phyloP scores from a whole-genome alignment of 768 basidiomycete species.

The Rhodotorula paludigena region DNA sequence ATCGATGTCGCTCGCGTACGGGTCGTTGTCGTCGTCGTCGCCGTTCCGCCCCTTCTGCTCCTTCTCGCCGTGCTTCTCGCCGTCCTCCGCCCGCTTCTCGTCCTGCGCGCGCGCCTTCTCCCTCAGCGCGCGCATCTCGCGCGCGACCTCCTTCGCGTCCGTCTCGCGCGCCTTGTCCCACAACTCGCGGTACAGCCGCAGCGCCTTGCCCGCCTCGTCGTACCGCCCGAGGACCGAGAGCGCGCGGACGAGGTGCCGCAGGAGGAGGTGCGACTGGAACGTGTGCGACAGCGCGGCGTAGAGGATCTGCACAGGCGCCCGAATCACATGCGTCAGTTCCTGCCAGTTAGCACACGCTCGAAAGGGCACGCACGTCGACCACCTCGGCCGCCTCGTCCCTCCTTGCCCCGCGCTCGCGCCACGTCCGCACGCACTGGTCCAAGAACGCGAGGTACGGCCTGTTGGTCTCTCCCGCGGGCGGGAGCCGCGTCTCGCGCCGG shows the following conservation, averaged over 20 bases:
- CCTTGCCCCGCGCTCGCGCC: slow-evolving; percentile 4
- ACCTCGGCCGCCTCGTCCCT: neutral
- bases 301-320: slow-evolving; percentile 56
- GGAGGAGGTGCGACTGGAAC: slow-evolving; percentile 80
- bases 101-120: slow-evolving; percentile 40
- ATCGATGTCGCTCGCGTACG: slow-evolving; percentile 45
- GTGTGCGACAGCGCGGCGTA: slow-evolving; percentile 94
- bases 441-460: slow-evolving; percentile 24
- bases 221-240: slow-evolving; percentile 57
- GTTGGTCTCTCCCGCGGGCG: slow-evolving; percentile 37
- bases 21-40: neutral
- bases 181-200: slow-evolving; percentile 75
- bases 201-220: slow-evolving; percentile 64
- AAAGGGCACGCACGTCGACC: slow-evolving; percentile 26
- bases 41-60: neutral
- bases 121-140: slow-evolving; percentile 44
- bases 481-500: slow-evolving; percentile 11
- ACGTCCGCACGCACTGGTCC: slow-evolving; percentile 29
- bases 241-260: slow-evolving; percentile 76
- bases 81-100: slow-evolving; percentile 29
- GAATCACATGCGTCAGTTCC: too few species aligned
- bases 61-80: slow-evolving; percentile 18
- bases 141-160: slow-evolving; percentile 45
- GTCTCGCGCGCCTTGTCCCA: slow-evolving; percentile 77
- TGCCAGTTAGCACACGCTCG: neutral